Evolutionary conservation across 495 filamentous ascomycete species (phyloP).

Genomic region (Thozetella sp.): DNA sequence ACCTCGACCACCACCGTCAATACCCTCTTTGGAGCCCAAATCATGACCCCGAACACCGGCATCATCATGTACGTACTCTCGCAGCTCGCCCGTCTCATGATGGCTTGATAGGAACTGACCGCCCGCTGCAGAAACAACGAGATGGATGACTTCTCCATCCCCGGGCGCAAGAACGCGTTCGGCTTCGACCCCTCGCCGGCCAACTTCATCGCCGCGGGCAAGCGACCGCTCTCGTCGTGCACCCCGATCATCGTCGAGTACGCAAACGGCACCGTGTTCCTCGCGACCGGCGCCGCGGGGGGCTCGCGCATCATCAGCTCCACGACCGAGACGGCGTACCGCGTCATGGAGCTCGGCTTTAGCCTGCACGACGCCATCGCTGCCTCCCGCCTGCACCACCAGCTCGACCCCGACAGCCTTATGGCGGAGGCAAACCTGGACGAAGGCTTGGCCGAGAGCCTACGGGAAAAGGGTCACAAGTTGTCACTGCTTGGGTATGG

Average conservation of each 20-base stretch:
- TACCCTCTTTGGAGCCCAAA: constrained; percentile 73
- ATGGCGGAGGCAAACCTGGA: constrained; percentile 74
- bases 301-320: constrained; percentile 88
- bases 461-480: constrained; percentile 70
- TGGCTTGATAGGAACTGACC: neutral
- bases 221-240: constrained; percentile 81
- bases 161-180: constrained; percentile 73
- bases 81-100: constrained; percentile 9
- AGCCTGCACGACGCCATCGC: constrained; percentile 63
- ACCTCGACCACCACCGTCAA: constrained; percentile 84
- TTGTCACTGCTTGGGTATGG: constrained; percentile 70
- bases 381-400: constrained; percentile 76
- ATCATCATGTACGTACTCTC: constrained; percentile 55
- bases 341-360: constrained; percentile 68
- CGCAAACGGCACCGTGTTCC: constrained; percentile 66
- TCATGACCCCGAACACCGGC: constrained; percentile 79
- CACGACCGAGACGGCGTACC: constrained; percentile 74
- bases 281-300: constrained; percentile 77
- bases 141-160: constrained; percentile 93
- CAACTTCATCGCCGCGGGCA: constrained; percentile 81
- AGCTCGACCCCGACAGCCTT: constrained; percentile 71
- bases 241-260: constrained; percentile 73
- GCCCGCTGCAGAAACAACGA: constrained; percentile 65
- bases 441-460: constrained; percentile 62
- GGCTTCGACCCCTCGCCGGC: constrained; percentile 77